Base-by-base conservation (phyloP, 75 land plant species). In the Cryptomeria japonica region DNA sequence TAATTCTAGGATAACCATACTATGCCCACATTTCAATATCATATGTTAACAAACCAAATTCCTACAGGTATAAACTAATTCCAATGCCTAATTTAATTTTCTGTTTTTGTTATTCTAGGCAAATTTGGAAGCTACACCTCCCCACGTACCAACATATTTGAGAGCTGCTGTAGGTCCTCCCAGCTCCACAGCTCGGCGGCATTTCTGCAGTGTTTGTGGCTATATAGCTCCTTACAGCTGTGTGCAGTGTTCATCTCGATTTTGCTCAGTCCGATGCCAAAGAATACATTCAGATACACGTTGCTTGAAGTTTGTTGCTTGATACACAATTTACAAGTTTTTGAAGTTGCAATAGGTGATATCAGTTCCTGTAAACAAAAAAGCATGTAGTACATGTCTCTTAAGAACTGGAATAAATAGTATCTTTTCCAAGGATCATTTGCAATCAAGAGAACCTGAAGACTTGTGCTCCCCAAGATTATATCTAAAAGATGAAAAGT, bases 91-190 rank as follows among this genome's bases (percentile, higher is more conserved):
- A 79, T 79, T 1, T 15, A 19, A 79, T 38, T 41, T 79, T 0
- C 25, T 46, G 9, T 82, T 10, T 42, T 75, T 37, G 58, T 61
- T 64, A 32, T 6, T 79, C 87, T 89, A 96, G 99, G 99, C 96
- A 68, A 96, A 97, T 87, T 84, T 97, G 85, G 99, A 98, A 86
- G 90, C 95, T n/a, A 91, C 95, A 89, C 98, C 97, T 78, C 91
- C 97, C 15, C 93, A 98, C 89, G 94, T 95, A 36, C 99, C 99
- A 10, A 88, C 97, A 34, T 98, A 96, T 87, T 53, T 96, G 89
- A 92, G 91, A 78, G 99, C 99, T 88, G 97, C 98, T n/a, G 99
- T 98, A 38, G 99, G 99, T n/a, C 97, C 97, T 56, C 99, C 99
- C 31, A 96, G 94, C 88, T 88, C 93, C n/a, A 89, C 91, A 22